Conservation (phyloP, 1,284 basidiomycete species). For the Paramarasmius palmivorus region DNA sequence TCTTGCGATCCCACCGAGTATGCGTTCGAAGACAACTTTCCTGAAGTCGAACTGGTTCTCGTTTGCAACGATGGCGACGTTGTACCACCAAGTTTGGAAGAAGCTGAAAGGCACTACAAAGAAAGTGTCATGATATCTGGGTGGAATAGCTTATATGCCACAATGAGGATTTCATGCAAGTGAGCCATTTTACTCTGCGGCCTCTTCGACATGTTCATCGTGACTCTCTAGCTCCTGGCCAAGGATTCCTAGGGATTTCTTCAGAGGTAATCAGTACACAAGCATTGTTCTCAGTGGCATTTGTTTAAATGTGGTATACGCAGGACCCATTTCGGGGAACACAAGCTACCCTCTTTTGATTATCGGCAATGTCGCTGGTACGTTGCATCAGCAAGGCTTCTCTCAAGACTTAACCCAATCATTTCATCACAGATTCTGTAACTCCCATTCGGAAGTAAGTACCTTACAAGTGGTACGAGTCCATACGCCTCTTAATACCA, state of each 20-base stretch:
- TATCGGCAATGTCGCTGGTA: constrained; percentile 16
- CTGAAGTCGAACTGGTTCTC: not conserved
- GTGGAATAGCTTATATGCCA: constrained; percentile 14
- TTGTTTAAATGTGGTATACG: not conserved
- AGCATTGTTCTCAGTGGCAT: too few relatives aligned
- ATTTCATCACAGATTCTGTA: too few relatives aligned
- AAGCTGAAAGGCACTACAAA: constrained; percentile 8
- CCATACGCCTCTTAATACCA: too few relatives aligned
- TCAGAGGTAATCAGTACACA: constrained; percentile 7
- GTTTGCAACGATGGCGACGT: constrained; percentile 18
- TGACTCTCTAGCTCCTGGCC: constrained; percentile 14
- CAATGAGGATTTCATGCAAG: constrained; percentile 14
- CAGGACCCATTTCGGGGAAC: constrained; percentile 13
- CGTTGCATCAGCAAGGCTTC: too few relatives aligned
- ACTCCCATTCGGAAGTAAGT: too few relatives aligned
- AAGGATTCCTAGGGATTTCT: constrained; percentile 10
- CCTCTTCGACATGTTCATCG: not conserved
- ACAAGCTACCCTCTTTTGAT: constrained; percentile 14
- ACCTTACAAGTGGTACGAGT: too few relatives aligned
- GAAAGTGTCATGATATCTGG: constrained; percentile 4
- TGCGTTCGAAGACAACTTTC: not conserved
- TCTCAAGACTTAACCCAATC: too few relatives aligned
- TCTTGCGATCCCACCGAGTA: not conserved
- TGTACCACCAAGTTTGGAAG: constrained; percentile 10
- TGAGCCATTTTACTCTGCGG: not conserved